These are phyloP conservation scores for Caryocar brasiliense DNA, from an alignment of 441 rosid genomes.

Conservation along the genomic window DNA sequence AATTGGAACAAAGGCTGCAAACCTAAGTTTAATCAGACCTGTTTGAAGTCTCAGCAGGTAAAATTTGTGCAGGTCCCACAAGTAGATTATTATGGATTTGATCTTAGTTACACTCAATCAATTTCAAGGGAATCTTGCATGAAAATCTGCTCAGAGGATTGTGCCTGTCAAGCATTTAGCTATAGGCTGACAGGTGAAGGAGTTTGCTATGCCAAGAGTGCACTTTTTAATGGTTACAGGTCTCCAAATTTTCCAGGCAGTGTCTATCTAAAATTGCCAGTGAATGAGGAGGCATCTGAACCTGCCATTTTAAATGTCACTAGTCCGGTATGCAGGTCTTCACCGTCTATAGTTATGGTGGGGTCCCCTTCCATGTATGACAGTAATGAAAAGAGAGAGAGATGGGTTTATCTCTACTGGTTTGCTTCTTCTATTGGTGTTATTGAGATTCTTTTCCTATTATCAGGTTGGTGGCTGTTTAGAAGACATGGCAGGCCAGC, in stretches of 20 bases:
- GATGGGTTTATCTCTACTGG: conserved; percentile 33
- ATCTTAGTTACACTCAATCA: not conserved
- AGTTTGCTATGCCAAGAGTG: conserved; percentile 15
- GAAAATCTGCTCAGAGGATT: conserved; percentile 24
- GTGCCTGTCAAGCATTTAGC: conserved; percentile 29
- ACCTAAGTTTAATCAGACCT: conserved; percentile 17
- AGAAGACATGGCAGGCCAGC: conserved; percentile 8
- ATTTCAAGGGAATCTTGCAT: conserved; percentile 20
- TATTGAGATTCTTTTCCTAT: conserved; percentile 21
- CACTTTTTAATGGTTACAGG: conserved; percentile 24
- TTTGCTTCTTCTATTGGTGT: conserved; percentile 31
- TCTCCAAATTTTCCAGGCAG: conserved; percentile 19
- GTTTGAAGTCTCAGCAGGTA: conserved; percentile 7
- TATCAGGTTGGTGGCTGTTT: conserved; percentile 23
- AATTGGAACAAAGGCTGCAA: conserved; percentile 39
- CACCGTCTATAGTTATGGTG: not conserved
- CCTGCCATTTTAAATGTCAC: not conserved
- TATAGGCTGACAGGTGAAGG: conserved; percentile 23
- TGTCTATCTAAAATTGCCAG: conserved; percentile 28
- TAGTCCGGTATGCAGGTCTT: not conserved
- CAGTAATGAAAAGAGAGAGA: conserved; percentile 7
- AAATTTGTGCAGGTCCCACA: conserved; percentile 19
- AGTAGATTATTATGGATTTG: conserved; percentile 34
- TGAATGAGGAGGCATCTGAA: conserved; percentile 1
- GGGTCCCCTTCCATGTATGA: conserved; percentile 21